These are phyloP conservation scores for Gonapodya prolifera DNA, from an alignment of 192 early-diverging fungal genomes.

Conservation along the genomic window DNA sequence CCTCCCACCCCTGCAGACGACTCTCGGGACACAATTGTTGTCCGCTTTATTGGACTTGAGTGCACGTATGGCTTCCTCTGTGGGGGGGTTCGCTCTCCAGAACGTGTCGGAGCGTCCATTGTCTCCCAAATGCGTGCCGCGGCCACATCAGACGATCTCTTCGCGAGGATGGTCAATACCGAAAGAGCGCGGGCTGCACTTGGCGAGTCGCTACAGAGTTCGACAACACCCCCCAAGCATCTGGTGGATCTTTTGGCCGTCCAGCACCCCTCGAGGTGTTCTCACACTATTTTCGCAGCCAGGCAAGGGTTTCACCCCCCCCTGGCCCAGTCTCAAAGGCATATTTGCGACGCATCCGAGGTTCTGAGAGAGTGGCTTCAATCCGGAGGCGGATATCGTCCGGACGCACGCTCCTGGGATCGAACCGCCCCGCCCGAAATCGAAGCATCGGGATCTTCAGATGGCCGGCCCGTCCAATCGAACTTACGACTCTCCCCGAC, in stretches of 20 bases:
- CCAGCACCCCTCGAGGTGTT: neutral
- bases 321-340: neutral
- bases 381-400: neutral
- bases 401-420: neutral
- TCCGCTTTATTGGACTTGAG: neutral
- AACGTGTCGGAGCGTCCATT: neutral
- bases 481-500: neutral
- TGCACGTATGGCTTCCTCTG: neutral
- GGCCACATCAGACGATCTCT: neutral
- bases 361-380: neutral
- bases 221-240: neutral
- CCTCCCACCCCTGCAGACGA: neutral
- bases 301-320: neutral
- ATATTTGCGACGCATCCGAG: neutral
- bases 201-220: neutral
- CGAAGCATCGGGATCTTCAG: neutral
- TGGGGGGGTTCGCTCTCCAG: neutral
- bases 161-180: neutral
- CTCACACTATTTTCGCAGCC: neutral
- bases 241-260: neutral
- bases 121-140: neutral
- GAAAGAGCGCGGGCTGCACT: neutral
- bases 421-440: neutral
- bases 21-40: neutral
- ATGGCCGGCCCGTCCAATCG: neutral